Base-by-base conservation (phyloP, 495 filamentous ascomycete species). In the Gamarada debralockiae region DNA sequence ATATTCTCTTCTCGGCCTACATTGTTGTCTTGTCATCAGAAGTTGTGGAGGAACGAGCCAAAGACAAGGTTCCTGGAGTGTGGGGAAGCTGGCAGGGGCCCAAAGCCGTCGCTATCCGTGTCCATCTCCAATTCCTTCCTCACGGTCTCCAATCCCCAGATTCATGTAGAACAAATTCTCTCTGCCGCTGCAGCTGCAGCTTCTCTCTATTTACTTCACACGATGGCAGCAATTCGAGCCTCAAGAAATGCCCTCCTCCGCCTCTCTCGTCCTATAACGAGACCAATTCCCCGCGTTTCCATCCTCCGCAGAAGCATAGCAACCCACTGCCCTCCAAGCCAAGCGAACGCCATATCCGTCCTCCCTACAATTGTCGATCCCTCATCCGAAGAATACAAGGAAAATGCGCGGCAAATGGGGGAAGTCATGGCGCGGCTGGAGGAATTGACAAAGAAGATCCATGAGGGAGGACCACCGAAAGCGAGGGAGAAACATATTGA, bases 401-500 rank as follows among this genome's bases (percentile, higher is more conserved):
- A 95, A 56, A 97, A 98, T 76, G 79, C 77, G 60, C 65, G 71
- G 48, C 82, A 89, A 50, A 95, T 96, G 89, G 73, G 74, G 45
- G 81, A 87, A 58, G 76, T 90, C 31, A 80, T 86, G 55, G 67
- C 75, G 34, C 73, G 72, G 1, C 75, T 97, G 64, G 77, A 80
- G 52, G 71, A 68, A 39, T 74, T 97, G 46, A 92, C 95, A 40
- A 66, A 68, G 18, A 80, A 74, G 53, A 86, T 89, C 39, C 78
- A 85, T 21, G 72, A 79, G 55, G 93, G 93, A 22, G 93, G 95
- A 0, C 69, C 89, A 0, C 74, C 81, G 56, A 95, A 95, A 63
- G 89, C 95, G 3, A 76, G 88, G 46, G 83, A 96, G 50, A 98
- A 97, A 69, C 93, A 97, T 67, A 65, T 95, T 22, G 80, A 78